Evolutionary conservation across 2,329 filamentous ascomycete species (phyloP).

Genomic region (Fusarium decemcellulare): DNA sequence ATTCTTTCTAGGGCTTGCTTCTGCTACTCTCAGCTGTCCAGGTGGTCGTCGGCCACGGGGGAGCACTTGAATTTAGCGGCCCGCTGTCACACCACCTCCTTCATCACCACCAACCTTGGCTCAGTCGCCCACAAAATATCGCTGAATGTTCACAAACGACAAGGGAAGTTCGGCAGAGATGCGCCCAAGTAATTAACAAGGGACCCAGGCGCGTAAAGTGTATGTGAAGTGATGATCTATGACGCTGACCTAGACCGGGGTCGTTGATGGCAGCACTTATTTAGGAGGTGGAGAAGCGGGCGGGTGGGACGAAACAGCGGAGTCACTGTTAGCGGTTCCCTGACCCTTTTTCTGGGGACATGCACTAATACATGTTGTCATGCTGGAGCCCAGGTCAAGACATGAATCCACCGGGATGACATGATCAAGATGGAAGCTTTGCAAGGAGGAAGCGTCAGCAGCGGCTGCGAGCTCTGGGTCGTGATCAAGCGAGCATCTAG

Average conservation of each 20-base stretch:
- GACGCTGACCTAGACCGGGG: slow-evolving; percentile 37
- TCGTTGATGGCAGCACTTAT: slow-evolving; percentile 14
- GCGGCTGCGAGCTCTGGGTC: neutral
- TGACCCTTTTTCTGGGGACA: slow-evolving; percentile 39
- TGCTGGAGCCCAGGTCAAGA: slow-evolving; percentile 12
- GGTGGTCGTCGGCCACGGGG: neutral
- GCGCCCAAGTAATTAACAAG: slow-evolving; percentile 6
- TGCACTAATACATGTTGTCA: slow-evolving; percentile 35
- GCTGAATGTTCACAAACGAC: neutral
- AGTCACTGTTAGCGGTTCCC: slow-evolving; percentile 24
- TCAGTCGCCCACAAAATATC: neutral
- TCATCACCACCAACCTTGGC: neutral
- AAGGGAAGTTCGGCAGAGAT: neutral
- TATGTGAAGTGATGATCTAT: slow-evolving; percentile 41
- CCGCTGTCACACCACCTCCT: slow-evolving; percentile 10
- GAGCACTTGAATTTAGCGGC: neutral
- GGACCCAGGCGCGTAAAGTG: slow-evolving; percentile 35
- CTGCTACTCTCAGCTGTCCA: neutral
- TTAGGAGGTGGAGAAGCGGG: slow-evolving; percentile 35
- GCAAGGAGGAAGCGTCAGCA: neutral
- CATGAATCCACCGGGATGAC: slow-evolving; percentile 24
- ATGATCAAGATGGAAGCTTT: slow-evolving; percentile 10
- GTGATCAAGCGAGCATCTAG: neutral
- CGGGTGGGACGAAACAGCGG: slow-evolving; percentile 35
- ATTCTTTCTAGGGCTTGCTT: slow-evolving; percentile 6